These are phyloP conservation scores for Oryza punctata DNA, from an alignment of 176 grass and related monocot species.

Conservation along the genomic window DNA sequence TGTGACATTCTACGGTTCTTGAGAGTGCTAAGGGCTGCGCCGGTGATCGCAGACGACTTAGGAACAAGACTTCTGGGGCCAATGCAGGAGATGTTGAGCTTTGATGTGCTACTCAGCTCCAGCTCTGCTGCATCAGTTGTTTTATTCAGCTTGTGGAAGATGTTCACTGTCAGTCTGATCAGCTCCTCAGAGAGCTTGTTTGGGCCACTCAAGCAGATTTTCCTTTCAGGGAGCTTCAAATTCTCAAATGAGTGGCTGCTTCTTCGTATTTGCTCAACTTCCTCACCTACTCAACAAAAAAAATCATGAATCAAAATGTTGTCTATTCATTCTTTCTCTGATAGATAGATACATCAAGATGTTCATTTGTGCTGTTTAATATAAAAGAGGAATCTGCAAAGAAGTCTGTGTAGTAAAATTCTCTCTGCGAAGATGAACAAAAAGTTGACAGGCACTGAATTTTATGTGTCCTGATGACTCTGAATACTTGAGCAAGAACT, in stretches of 20 bases:
- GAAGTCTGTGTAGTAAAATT: neutral
- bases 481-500: neutral
- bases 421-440: neutral
- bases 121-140: slow-evolving; percentile 5
- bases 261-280: slow-evolving; percentile 34
- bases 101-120: slow-evolving; percentile 40
- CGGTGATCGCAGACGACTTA: slow-evolving; percentile 19
- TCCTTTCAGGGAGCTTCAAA: slow-evolving; percentile 5
- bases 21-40: slow-evolving; percentile 24
- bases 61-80: slow-evolving; percentile 58
- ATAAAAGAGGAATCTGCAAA: neutral
- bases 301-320: neutral
- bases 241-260: slow-evolving; percentile 41
- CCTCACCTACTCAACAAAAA: slow-evolving; percentile 34
- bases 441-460: neutral
- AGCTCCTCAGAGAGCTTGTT: slow-evolving; percentile 86
- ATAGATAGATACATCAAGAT: neutral
- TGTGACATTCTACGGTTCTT: slow-evolving; percentile 26
- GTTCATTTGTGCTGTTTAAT: neutral
- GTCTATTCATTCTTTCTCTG: neutral
- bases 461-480: neutral
- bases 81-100: slow-evolving; percentile 73
- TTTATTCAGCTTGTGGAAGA: slow-evolving; percentile 79
- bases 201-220: slow-evolving; percentile 40
- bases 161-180: slow-evolving; percentile 54